Conservation (phyloP, 2,329 filamentous ascomycete genomes). For the Diaporthe ampelina region DNA sequence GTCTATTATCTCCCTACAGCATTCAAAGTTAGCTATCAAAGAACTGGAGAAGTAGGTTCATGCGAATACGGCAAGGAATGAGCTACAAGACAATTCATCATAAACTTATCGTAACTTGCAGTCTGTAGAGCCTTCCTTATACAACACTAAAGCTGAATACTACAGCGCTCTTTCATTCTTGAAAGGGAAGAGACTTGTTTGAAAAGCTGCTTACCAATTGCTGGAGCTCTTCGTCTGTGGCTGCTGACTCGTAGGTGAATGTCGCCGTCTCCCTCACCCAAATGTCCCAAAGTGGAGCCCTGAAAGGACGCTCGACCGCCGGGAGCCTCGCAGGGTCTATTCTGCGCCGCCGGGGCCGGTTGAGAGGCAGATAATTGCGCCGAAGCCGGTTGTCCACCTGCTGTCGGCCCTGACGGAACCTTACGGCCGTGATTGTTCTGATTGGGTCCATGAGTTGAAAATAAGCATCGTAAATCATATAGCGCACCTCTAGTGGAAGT, state of each 20-base stretch:
- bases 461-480: neutral
- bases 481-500: neutral
- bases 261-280: neutral
- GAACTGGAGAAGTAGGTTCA: too few species aligned
- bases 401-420: neutral
- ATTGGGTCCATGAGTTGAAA: neutral
- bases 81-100: too few species aligned
- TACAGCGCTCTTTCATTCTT: too few species aligned
- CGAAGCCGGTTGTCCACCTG: neutral
- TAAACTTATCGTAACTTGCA: too few species aligned
- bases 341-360: neutral
- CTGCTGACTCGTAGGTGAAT: neutral
- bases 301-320: neutral
- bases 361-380: neutral
- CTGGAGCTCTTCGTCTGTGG: neutral
- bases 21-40: too few species aligned
- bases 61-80: too few species aligned
- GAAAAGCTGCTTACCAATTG: neutral
- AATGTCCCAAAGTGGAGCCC: neutral
- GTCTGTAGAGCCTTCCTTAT: too few species aligned
- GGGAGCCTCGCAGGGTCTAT: neutral
- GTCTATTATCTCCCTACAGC: neutral
- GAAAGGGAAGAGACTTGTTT: too few species aligned
- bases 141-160: too few species aligned
- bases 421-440: neutral